A percentile compares a stretch with the other conserved stretches of the same genome.
Conservation (phyloP, 2,329 filamentous ascomycete genomes). For the Erysiphe pulchra region DNA sequence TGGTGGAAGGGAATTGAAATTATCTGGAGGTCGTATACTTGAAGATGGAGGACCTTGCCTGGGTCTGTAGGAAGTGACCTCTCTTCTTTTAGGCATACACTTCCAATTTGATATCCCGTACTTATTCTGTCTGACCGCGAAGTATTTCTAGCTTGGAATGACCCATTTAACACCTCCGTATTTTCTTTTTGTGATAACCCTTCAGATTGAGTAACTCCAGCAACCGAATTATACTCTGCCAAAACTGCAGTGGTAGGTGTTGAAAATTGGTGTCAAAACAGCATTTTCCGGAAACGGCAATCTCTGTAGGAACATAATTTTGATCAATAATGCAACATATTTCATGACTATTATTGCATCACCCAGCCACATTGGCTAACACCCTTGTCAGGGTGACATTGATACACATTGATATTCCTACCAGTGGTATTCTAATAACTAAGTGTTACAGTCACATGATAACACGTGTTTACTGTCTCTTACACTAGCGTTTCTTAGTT, state of each 20-base stretch:
- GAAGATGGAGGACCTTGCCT: not conserved
- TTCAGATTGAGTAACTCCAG: not conserved
- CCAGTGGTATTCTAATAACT: no score
- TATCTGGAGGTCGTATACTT: not conserved
- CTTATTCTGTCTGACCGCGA: not conserved
- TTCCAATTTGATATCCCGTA: not conserved
- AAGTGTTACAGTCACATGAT: no score
- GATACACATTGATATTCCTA: no score
- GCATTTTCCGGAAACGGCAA: no score
- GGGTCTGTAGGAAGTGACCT: not conserved
- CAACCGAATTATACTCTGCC: not conserved
- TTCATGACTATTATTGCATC: no score
- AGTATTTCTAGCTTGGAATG: not conserved
- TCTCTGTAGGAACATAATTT: no score
- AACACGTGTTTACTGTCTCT: no score
- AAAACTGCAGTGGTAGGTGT: not conserved
- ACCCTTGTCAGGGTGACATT: no score
- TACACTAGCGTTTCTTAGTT: no score
- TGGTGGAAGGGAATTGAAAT: not conserved
- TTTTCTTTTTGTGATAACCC: not conserved
- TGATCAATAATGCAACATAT: no score
- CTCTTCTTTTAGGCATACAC: not conserved
- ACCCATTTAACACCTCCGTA: not conserved
- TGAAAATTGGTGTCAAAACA: no score
- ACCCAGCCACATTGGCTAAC: no score